phyloP scores from a whole-genome alignment of 2,329 filamentous ascomycete species.

The Verticillium tricorpus region DNA sequence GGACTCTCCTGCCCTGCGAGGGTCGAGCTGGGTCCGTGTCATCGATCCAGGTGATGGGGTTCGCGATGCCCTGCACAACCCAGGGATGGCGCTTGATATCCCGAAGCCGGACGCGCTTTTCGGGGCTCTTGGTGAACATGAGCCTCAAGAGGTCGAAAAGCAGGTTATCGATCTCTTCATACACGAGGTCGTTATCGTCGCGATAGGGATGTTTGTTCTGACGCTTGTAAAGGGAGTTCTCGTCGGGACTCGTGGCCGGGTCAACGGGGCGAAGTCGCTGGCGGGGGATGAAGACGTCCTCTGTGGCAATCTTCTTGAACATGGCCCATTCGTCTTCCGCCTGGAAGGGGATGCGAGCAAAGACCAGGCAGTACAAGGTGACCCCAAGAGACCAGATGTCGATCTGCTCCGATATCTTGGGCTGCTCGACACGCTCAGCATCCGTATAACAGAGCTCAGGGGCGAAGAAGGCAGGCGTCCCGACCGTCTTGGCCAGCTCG shows the following conservation, averaged over 20 bases:
- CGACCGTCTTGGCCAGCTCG: slow-evolving; percentile 96
- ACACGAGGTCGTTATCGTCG: slow-evolving; percentile 71
- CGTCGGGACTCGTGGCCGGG: slow-evolving; percentile 51
- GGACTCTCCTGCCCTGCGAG: slow-evolving; percentile 77
- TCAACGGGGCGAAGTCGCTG: slow-evolving; percentile 75
- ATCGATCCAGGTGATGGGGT: slow-evolving; percentile 81
- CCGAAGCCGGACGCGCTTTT: slow-evolving; percentile 79
- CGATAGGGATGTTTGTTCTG: slow-evolving; percentile 64
- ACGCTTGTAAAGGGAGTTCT: slow-evolving; percentile 51
- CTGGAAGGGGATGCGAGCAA: slow-evolving; percentile 87
- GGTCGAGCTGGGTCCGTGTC: slow-evolving; percentile 82
- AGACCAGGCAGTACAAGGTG: slow-evolving; percentile 93
- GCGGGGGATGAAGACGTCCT: slow-evolving; percentile 84
- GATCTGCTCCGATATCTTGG: slow-evolving; percentile 84
- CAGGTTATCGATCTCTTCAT: slow-evolving; percentile 79
- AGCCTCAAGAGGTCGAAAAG: slow-evolving; percentile 73
- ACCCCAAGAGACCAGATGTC: slow-evolving; percentile 97
- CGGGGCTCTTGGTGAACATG: slow-evolving; percentile 84
- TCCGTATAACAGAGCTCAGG: slow-evolving; percentile 94
- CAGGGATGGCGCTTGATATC: slow-evolving; percentile 94
- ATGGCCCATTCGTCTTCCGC: slow-evolving; percentile 89
- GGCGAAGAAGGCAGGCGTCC: slow-evolving; percentile 95
- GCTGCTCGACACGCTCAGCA: slow-evolving; percentile 56
- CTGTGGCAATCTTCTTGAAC: slow-evolving; percentile 86
- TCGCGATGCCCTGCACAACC: slow-evolving; percentile 74